Percentiles rank a stretch among this genome's conserved stretches.
Evolutionary conservation across 2,329 filamentous ascomycete species (phyloP).

Genomic region (Arthrobotrys musiformis): DNA sequence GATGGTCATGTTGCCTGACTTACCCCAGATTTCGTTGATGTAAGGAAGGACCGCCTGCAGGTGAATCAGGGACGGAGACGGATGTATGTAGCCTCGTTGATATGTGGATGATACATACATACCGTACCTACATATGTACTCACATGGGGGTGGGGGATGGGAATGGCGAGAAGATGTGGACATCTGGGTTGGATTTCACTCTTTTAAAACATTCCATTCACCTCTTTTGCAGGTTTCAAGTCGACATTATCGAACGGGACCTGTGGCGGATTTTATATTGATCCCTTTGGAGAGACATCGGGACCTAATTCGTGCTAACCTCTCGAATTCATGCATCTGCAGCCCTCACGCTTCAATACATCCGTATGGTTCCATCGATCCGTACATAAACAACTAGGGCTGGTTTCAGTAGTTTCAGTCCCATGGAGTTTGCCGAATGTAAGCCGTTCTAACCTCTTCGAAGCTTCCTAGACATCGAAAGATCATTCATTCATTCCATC

Average conservation of each 20-base stretch:
- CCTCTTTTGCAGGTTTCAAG: not conserved
- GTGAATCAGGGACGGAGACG: slow-evolving; percentile 24
- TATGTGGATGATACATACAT: too few relatives aligned
- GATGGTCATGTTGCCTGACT: too few relatives aligned
- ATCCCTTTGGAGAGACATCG: not conserved
- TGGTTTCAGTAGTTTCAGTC: not conserved
- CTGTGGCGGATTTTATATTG: slow-evolving; percentile 8
- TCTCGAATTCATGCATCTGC: not conserved
- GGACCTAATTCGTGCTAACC: slow-evolving; percentile 1
- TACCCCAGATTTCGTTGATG: slow-evolving; percentile 45
- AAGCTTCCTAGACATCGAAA: slow-evolving; percentile 1
- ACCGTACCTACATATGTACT: not conserved
- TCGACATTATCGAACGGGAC: not conserved
- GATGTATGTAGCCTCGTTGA: not conserved
- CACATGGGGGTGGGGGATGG: not conserved
- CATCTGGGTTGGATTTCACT: not conserved
- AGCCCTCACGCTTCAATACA: not conserved
- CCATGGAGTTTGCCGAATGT: slow-evolving; percentile 45
- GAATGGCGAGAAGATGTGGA: not conserved
- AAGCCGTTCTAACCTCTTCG: slow-evolving; percentile 34
- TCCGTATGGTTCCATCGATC: not conserved
- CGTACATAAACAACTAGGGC: not conserved
- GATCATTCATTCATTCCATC: too few relatives aligned
- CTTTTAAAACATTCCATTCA: not conserved
- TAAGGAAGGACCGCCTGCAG: slow-evolving; percentile 1